Conservation (phyloP, 495 filamentous ascomycete species). For the Trichoderma reesei region DNA sequence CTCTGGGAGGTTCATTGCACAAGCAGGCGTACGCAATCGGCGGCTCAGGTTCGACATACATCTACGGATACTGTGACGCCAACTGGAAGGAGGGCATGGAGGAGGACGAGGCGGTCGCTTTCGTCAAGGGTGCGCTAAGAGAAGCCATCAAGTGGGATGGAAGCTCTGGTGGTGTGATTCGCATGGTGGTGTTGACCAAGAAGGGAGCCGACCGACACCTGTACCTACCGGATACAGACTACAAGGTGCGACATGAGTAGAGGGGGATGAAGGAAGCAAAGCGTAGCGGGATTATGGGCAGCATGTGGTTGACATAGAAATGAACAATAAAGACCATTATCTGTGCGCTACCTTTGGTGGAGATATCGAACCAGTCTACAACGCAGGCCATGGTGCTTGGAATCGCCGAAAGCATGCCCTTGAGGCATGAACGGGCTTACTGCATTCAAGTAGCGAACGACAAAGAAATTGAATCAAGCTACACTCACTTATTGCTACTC, state of each 20-base stretch:
- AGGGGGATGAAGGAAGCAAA: slow-evolving; percentile 12
- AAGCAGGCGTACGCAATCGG: slow-evolving; percentile 95
- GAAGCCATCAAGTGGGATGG: slow-evolving; percentile 99
- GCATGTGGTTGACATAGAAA: neutral
- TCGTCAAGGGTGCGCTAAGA: slow-evolving; percentile 79
- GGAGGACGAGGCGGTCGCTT: slow-evolving; percentile 82
- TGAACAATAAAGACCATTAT: neutral
- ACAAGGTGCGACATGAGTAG: slow-evolving; percentile 44
- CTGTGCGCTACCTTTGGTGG: neutral
- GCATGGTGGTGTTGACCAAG: slow-evolving; percentile 87
- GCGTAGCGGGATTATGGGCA: too few relatives aligned
- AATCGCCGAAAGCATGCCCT: too few relatives aligned
- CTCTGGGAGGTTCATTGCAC: slow-evolving; percentile 91
- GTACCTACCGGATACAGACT: slow-evolving; percentile 81
- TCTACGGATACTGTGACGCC: slow-evolving; percentile 96
- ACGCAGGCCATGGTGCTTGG: neutral
- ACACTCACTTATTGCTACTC: neutral
- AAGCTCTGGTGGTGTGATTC: slow-evolving; percentile 94
- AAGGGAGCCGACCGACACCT: slow-evolving; percentile 81
- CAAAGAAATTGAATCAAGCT: neutral
- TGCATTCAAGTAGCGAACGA: too few relatives aligned
- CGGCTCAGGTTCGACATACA: slow-evolving; percentile 95
- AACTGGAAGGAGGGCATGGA: slow-evolving; percentile 95
- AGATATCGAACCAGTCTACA: neutral
- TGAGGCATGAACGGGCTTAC: too few relatives aligned